Evolutionary conservation across 768 basidiomycete species (phyloP), one percentile per base, ranked within the genome.

Genomic region (Mycena filopes): DNA sequence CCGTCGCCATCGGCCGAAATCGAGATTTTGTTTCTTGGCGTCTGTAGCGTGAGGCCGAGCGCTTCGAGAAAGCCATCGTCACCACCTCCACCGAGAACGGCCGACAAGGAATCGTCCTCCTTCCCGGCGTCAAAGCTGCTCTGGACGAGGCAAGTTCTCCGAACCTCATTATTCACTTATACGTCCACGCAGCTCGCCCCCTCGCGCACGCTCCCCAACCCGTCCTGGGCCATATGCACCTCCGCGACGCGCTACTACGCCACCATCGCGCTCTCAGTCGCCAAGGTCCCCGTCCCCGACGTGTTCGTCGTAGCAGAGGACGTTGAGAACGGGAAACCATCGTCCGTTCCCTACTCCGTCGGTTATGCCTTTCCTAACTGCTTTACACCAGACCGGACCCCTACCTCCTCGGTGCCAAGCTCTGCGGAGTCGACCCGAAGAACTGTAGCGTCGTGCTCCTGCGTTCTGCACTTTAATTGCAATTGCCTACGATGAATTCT

Each of bases 161-260:
- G 2, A 36, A 36, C 15, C 15, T 36, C 36, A 15, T 36, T 15
- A 36, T 7, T 33, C 33, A 33, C 10, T 36, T 2, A 36, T 36
- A 36, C 5, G 4, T 26, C 3, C 16, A 10, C 43, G 61, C 62
- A 85, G 84, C 76, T 87, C 38, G 78, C 71, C 16, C 68, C 77
- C 41, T 70, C 71, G 33, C 72, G 78, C 42, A 70, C 72, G 61
- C 72, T 79, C 8, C 86, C 90, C 10, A 86, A 86, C 20, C 89
- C 92, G 21, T 82, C 82, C 28, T 98, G 94, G 94, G 90, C 93
- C 0, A 91, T 98, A 70, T 94, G 93, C 76, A 96, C 95, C 33
- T 89, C 90, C 73, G 94, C 95, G 0, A 96, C 95, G 20, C 83
- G 83, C 49, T 75, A 71, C 21, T 97, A 98, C 75, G 95, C 95